Base-by-base conservation (phyloP, 768 basidiomycete genomes). In the Psilocybe cubensis region DNA sequence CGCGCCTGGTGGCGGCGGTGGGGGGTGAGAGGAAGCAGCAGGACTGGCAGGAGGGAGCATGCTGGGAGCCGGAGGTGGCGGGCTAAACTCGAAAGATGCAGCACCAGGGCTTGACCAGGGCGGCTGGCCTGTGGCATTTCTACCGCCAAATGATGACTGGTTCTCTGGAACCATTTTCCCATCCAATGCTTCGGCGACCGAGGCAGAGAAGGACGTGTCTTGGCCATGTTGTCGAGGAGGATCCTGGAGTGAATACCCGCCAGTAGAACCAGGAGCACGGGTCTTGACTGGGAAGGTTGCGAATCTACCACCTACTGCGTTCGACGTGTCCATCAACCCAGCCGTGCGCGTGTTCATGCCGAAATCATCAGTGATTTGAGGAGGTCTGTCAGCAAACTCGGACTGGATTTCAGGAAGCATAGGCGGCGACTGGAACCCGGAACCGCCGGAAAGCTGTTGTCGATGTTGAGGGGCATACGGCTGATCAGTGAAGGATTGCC, bases 221-320 rank as follows among this genome's bases (percentile, higher is more conserved):
- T 63, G 56, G n/a, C 67, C 70, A 29, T 65, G 64, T 14, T 62
- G 58, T 4, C 62, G 58, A 12, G 67, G 69, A n/a, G 70, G 64
- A 25, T 76, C 77, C 28, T 72, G 63, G 21, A 73, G 52, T 6
- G 57, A 47, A 54, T 61, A 67, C 4, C 71, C 62, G 27, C 61
- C 62, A 10, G 48, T 56, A 14, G 48, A 66, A 6, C 76, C 69
- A 8, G 57, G 55, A 10, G 41, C 68, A 48, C 68, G 63, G 54
- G 70, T 68, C 57, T 83, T 79, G 17, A 81, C 78, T 0, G 88
- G 89, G 71, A 90, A 83, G 1, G 90, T 91, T 23, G 86, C 85
- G 63, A 89, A 91, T 14, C 84, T 78, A 0, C 80, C 81, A 1
- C 80, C 80, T 9, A 63, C 62, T 25, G 65, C 64, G 25, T 61